phyloP scores from a whole-genome alignment of 208 protist genomes.

The Porcisia deanei region DNA sequence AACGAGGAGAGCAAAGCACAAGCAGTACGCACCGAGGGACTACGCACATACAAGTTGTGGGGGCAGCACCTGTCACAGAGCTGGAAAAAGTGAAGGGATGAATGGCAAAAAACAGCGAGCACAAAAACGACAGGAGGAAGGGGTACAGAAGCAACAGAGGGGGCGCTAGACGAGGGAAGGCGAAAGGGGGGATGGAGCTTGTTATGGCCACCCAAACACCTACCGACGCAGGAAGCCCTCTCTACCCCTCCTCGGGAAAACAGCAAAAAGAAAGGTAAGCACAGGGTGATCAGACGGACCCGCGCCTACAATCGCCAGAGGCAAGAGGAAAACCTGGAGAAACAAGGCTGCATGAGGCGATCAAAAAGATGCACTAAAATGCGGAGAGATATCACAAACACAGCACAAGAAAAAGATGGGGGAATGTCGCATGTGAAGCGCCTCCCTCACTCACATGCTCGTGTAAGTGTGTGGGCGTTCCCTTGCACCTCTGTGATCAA shows the following conservation, averaged over 20 bases:
- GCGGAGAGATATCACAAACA: no score
- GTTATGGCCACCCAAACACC: background rate
- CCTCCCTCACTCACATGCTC: no score
- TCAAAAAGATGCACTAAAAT: no score
- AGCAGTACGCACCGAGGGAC: background rate
- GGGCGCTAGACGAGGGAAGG: background rate
- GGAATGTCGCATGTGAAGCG: no score
- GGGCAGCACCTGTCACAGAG: background rate
- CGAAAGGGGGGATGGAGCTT: background rate
- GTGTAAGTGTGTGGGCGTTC: no score
- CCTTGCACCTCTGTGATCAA: no score
- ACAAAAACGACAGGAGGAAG: background rate
- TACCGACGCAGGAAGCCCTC: background rate
- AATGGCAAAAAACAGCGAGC: conserved; percentile 4
- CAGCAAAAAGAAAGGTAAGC: background rate
- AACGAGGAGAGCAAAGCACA: background rate
- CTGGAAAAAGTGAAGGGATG: conserved; percentile 1
- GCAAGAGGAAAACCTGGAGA: no score
- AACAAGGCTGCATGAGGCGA: no score
- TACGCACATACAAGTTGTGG: background rate
- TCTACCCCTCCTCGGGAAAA: no score
- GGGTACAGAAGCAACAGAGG: conserved; percentile 1
- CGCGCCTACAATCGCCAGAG: background rate
- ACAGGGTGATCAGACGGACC: background rate
- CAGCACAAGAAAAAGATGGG: no score